Evolutionary conservation across 352 stramenopile species (phyloP).

Genomic region (Pythium phragmiticola): DNA sequence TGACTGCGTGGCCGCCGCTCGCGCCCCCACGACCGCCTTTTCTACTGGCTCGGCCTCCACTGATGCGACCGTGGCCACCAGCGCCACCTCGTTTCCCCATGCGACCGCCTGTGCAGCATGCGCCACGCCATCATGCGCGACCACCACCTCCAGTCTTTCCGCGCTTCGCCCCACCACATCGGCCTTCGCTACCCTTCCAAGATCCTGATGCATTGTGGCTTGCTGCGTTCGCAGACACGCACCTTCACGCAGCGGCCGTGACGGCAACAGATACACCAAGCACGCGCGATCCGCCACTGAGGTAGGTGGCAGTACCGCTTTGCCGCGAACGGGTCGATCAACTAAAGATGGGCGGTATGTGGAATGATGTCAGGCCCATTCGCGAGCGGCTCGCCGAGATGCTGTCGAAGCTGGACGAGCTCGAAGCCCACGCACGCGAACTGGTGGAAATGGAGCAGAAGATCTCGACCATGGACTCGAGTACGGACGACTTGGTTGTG

Average conservation of each 20-base stretch:
- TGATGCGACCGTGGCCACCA: background rate
- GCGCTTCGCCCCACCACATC: background rate
- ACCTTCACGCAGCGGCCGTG: background rate
- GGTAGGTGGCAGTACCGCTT: background rate
- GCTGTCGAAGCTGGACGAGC: constrained; percentile 14
- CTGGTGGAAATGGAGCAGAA: constrained; percentile 23
- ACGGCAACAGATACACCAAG: background rate
- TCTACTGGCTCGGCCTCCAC: constrained; percentile 1
- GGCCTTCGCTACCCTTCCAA: background rate
- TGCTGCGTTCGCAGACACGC: constrained; percentile 1
- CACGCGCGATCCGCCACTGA: background rate
- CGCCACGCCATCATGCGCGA: too few species aligned
- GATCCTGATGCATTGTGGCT: constrained; percentile 17
- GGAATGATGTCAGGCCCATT: constrained; percentile 4
- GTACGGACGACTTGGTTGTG: constrained; percentile 15
- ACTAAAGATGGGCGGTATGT: background rate
- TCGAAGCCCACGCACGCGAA: constrained; percentile 23
- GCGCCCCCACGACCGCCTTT: background rate
- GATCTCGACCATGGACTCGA: background rate
- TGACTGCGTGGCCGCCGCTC: constrained; percentile 1
- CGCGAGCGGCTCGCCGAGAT: constrained; percentile 16
- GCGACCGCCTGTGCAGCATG: background rate
- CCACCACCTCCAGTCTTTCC: background rate
- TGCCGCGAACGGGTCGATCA: background rate
- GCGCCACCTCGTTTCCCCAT: constrained; percentile 2